Conservation (phyloP, 1,284 basidiomycete species). For the Trichosporon inkin region DNA sequence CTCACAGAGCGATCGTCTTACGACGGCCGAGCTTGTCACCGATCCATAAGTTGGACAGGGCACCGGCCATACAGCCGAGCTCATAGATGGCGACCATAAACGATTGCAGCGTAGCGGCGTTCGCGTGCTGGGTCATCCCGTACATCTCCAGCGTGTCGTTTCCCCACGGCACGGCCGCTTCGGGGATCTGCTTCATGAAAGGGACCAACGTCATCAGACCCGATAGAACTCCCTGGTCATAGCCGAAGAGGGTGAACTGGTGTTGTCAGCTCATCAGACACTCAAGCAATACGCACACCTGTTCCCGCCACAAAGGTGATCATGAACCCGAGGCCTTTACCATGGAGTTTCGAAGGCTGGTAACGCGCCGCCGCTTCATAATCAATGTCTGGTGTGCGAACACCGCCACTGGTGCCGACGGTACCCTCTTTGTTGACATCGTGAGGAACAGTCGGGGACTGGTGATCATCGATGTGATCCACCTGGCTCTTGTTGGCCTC, state of each 20-base stretch:
- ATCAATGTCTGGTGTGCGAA: neutral
- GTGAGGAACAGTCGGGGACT: no score
- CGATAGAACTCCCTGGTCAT: constrained; percentile 45
- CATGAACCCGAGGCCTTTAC: constrained; percentile 15
- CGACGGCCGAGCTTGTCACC: constrained; percentile 48
- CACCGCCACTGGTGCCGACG: neutral
- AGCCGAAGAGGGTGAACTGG: constrained; percentile 26
- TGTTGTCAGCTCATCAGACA: neutral
- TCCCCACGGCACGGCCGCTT: neutral
- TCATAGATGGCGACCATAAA: constrained; percentile 48
- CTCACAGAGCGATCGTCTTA: constrained; percentile 24
- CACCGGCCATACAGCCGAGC: constrained; percentile 49
- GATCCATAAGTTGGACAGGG: constrained; percentile 46
- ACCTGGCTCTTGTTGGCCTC: neutral
- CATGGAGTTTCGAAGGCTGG: constrained; percentile 12
- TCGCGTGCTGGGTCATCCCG: constrained; percentile 9
- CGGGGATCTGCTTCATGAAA: constrained; percentile 34
- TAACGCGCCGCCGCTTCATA: constrained; percentile 9
- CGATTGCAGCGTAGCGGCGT: constrained; percentile 38
- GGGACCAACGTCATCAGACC: constrained; percentile 41
- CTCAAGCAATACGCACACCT: constrained; percentile 7
- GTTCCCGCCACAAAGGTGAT: constrained; percentile 22
- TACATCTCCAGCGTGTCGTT: constrained; percentile 7
- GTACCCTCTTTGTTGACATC: neutral
- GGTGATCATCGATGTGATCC: constrained; percentile 1